phyloP scores from a whole-genome alignment of 2,329 filamentous ascomycete species.

The Verticillium nubilum region DNA sequence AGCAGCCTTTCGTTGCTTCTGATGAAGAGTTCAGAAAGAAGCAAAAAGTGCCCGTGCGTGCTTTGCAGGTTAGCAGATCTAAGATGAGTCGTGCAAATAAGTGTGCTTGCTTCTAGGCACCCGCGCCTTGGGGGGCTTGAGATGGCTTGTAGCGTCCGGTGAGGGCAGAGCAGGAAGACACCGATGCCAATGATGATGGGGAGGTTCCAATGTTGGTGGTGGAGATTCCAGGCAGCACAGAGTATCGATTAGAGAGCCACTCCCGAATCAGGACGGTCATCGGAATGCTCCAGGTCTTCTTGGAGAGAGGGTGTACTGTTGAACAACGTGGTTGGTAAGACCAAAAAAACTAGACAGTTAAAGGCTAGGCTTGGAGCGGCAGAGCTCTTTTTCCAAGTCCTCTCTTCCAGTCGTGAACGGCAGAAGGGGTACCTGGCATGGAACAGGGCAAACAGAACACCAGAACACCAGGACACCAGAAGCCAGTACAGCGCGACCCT shows the following conservation, averaged over 20 bases:
- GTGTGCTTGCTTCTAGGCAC: background rate
- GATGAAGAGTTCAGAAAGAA: background rate
- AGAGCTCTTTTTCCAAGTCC: background rate
- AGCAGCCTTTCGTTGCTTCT: background rate
- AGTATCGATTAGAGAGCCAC: no score
- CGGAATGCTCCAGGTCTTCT: background rate
- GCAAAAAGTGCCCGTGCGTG: background rate
- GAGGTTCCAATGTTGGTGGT: background rate
- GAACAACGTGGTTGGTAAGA: background rate
- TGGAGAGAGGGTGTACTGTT: background rate
- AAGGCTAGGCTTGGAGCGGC: background rate
- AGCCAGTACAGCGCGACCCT: conserved; percentile 4
- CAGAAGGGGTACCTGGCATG: background rate
- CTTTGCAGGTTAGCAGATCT: background rate
- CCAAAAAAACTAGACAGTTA: background rate
- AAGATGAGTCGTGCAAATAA: background rate
- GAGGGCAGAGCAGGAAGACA: background rate
- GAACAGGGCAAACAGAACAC: background rate
- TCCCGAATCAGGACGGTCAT: no score
- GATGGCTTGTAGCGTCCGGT: background rate
- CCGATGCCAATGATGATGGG: no score
- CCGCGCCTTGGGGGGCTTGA: background rate
- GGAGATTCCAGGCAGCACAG: no score
- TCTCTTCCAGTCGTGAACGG: background rate
- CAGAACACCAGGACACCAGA: no score